phyloP scores from a whole-genome alignment of 2,329 filamentous ascomycete species.

The Gliomastix tumulicola region DNA sequence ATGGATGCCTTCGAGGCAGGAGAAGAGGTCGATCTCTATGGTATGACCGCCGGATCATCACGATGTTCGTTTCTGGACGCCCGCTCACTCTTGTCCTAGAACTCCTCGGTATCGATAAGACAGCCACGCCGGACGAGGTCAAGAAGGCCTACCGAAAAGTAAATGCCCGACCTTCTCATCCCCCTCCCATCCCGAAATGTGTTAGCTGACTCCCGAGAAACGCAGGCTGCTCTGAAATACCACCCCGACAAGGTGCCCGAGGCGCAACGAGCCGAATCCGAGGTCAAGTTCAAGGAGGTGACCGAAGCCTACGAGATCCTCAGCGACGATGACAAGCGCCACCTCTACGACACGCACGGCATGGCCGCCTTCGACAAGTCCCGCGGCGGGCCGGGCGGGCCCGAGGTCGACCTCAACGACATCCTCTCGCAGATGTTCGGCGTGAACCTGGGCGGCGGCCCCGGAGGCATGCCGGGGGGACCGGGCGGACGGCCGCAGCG shows the following conservation, averaged over 20 bases:
- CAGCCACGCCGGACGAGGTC: conserved; percentile 71
- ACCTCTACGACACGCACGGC: conserved; percentile 87
- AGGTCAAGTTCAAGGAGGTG: conserved; percentile 86
- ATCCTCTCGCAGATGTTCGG: conserved; percentile 90
- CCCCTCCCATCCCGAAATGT: no score
- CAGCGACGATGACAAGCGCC: conserved; percentile 87
- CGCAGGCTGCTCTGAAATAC: conserved; percentile 78
- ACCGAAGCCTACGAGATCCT: conserved; percentile 98
- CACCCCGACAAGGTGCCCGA: conserved; percentile 96
- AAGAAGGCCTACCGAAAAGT: conserved; percentile 97
- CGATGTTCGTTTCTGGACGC: not conserved
- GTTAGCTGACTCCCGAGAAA: not conserved
- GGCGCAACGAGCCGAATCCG: conserved; percentile 75
- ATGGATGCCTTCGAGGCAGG: conserved; percentile 12
- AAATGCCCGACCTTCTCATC: no score
- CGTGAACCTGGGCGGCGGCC: conserved; percentile 60
- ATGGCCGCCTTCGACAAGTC: conserved; percentile 91
- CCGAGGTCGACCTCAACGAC: conserved; percentile 83
- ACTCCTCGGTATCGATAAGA: conserved; percentile 68
- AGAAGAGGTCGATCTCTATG: conserved; percentile 54
- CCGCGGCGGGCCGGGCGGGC: conserved; percentile 56
- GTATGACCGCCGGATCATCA: conserved; percentile 26
- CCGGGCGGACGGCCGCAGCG: conserved; percentile 48
- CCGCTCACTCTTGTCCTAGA: conserved; percentile 40
- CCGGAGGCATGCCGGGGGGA: conserved; percentile 15